Base-by-base conservation (phyloP, 805 yeast genomes). In the Candida ficus region DNA sequence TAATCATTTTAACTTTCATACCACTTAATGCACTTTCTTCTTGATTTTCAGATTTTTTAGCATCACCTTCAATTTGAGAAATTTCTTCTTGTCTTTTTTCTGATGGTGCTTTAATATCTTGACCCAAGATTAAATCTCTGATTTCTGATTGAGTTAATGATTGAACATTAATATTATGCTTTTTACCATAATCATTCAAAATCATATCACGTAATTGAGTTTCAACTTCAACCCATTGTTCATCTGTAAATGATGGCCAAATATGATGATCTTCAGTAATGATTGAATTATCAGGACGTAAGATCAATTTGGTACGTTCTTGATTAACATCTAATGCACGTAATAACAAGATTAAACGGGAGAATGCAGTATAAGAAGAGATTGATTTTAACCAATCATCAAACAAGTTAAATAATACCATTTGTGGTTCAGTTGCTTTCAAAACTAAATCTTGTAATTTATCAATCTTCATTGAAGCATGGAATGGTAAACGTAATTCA, bases 181-280 rank as follows among this genome's bases (percentile, higher is more conserved):
- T 83, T 62, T 78, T 79, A 18, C 93, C 85, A 57, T 88, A 93
- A 55, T 90, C 96, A 42, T 74, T 72, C 49, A 93, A 68, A 44
- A 93, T 88, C 60, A 93, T 64, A 57, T 93, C 98, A 46, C 96
- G 81, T 50, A 93, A 64, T 60, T 86, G 86, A 3, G 86, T 71
- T 61, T 93, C 99, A 23, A 90, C 86, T 32, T 78, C 80, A 36
- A 84, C 76, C 99, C 99, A 93, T 62, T 88, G 95, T 16, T 88
- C 95, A 46, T 83, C 86, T 4, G 77, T 66, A 42, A 89, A 79
- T 1, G 93, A 68, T 3, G 99, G 99, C 99, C 99, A 93, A 29
- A 93, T 63, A 58, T 89, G 96, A 56, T 90, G 84, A 27, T 76
- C 81, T 52, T 80, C 73, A 0, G 93, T 83, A 4, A 71, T 63